A percentile compares a stretch with the other conserved stretches of the same genome.
phyloP scores from a whole-genome alignment of 73 alveolate species.

The Uronychia setigera region DNA sequence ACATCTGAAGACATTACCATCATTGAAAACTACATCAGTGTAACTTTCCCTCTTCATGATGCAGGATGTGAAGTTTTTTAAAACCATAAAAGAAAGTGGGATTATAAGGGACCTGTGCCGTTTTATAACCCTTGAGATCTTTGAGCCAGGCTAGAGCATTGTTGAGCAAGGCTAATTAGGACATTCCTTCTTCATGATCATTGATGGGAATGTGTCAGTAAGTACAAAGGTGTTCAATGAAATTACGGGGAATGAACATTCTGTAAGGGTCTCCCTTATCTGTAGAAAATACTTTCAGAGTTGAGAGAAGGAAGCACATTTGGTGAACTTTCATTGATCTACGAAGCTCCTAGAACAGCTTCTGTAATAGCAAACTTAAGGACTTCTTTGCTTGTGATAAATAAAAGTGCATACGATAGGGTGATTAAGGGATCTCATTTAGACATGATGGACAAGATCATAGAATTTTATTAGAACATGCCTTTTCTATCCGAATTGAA shows the following conservation, averaged over 20 bases:
- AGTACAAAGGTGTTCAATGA: conserved; percentile 25
- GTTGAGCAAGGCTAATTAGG: conserved; percentile 43
- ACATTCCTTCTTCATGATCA: conserved; percentile 27
- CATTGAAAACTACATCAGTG: neutral
- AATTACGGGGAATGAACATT: conserved; percentile 43
- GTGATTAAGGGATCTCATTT: conserved; percentile 55
- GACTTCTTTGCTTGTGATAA: conserved; percentile 44
- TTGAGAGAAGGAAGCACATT: conserved; percentile 52
- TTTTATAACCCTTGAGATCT: conserved; percentile 30
- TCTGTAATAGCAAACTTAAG: conserved; percentile 38
- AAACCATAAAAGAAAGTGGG: neutral
- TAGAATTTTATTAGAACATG: conserved; percentile 40
- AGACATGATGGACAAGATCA: conserved; percentile 47
- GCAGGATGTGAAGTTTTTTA: neutral
- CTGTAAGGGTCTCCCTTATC: conserved; percentile 5
- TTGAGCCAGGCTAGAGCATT: conserved; percentile 22
- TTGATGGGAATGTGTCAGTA: conserved; percentile 44
- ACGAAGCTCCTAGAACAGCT: conserved; percentile 67
- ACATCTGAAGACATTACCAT: neutral
- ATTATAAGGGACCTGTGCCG: neutral
- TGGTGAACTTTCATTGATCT: conserved; percentile 60
- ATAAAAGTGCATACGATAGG: conserved; percentile 43
- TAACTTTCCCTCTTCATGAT: neutral
- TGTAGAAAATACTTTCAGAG: conserved; percentile 16
- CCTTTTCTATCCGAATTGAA: conserved; percentile 42